Evolutionary conservation across 2,329 filamentous ascomycete genomes (phyloP), one percentile per base, ranked within the genome.

Genomic region (Diaporthe sp.): DNA sequence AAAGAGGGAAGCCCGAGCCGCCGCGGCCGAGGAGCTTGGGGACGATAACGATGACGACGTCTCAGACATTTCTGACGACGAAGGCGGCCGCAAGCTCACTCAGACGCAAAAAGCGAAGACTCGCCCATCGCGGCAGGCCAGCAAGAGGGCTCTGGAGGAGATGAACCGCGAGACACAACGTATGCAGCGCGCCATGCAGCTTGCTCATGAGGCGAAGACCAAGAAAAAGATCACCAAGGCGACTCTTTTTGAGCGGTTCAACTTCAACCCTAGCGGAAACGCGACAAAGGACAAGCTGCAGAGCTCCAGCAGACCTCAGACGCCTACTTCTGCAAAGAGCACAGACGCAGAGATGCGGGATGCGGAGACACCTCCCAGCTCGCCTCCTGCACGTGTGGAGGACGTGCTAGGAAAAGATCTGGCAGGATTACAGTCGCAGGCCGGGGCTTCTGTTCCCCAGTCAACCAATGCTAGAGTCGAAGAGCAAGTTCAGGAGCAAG

Each of bases 131-230:
- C 91, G 97, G 17, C 97, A 97, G 82, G 96, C 97, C 0, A 96
- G 96, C 86, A 98, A 96, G 85, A 98, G 95, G 84, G 97, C 97
- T 0, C 82, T 98, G 55, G 95, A 98, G 81, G 96, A 98, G 78
- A 98, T 99, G 93, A 93, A 94, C 79, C 91, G 95, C 74, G 97
- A 99, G 84, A 98, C 96, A 1, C 97, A 99, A 85, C 92, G 97
- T 40, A 91, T 99, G 85, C 93, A 91, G 78, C 90, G 97, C 77
- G 97, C 94, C 81, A 94, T 98, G 90, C 96, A 98, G 83, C 89
- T 99, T 66, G 91, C 94, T 1, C 96, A 98, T 82, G 92, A 98
- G 81, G 94, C 95, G 33, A 95, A 93, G 84, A 97, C 95, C 1
- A 96, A 94, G 83, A 98, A 97, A 87, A 97, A 95, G 85, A 94